Evolutionary conservation across 176 grass and related monocot species (phyloP).

Genomic region (Zizania latifolia): DNA sequence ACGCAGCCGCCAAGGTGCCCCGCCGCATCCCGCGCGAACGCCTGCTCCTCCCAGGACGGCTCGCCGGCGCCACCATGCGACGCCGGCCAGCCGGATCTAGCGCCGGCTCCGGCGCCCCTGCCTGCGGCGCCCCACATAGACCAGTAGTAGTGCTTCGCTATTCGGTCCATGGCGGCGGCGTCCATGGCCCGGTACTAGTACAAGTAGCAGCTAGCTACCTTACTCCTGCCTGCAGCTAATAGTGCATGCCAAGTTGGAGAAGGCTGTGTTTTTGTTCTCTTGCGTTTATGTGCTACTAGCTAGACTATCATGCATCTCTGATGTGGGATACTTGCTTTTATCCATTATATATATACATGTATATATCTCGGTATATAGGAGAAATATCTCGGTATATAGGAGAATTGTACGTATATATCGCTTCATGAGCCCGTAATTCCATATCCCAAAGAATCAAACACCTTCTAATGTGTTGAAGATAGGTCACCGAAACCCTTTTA

Average conservation of each 20-base stretch:
- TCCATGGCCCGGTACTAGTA: conserved; percentile 4
- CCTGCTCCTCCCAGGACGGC: conserved; percentile 66
- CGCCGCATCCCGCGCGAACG: conserved; percentile 55
- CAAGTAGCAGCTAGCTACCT: background rate
- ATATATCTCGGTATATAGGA: too few relatives aligned
- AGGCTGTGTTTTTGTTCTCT: conserved; percentile 36
- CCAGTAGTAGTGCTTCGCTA: conserved; percentile 48
- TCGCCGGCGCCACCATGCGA: background rate
- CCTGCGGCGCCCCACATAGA: conserved; percentile 24
- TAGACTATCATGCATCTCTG: conserved; percentile 3
- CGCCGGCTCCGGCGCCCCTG: background rate
- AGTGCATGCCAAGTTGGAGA: conserved; percentile 26
- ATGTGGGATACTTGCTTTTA: conserved; percentile 6
- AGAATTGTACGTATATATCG: too few relatives aligned
- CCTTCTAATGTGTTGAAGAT: too few relatives aligned
- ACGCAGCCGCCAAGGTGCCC: conserved; percentile 49
- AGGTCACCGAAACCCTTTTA: too few relatives aligned
- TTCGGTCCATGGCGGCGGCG: conserved; percentile 24
- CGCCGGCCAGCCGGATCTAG: background rate
- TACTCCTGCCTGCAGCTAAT: background rate
- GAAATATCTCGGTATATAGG: too few relatives aligned
- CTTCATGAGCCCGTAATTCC: too few relatives aligned
- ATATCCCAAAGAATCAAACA: too few relatives aligned
- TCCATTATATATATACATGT: background rate
- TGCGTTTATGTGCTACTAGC: conserved; percentile 7